These are phyloP conservation scores for Toxoplasma gondii DNA, from an alignment of 169 alveolate species.

Conservation along the genomic window DNA sequence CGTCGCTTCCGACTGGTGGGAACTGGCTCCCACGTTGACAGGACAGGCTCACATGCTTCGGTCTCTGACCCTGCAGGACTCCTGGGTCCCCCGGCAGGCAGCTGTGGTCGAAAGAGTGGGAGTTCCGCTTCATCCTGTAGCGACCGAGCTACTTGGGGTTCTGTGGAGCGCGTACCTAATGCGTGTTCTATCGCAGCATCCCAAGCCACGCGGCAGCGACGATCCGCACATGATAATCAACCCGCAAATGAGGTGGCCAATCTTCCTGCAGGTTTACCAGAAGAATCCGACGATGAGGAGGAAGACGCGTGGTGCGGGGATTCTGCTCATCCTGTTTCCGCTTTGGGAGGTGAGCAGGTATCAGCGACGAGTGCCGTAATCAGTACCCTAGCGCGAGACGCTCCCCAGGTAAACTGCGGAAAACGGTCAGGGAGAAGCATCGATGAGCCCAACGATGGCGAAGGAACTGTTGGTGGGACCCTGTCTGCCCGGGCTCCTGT, in stretches of 20 bases:
- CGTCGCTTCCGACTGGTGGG: slow-evolving; percentile 20
- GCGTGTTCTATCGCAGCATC: no score
- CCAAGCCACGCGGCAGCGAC: neutral
- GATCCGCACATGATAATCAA: neutral
- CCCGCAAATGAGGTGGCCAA: neutral
- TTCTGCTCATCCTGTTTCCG: no score
- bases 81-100: neutral
- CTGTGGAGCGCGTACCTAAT: neutral
- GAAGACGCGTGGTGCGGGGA: neutral
- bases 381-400: no score
- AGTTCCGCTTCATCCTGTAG: neutral
- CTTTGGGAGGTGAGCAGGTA: no score
- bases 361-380: no score
- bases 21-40: neutral
- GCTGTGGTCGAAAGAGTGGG: neutral
- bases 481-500: no score
- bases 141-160: neutral
- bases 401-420: no score
- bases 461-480: no score
- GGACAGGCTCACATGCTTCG: neutral
- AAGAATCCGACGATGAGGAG: neutral
- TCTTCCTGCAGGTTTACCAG: neutral
- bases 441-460: no score
- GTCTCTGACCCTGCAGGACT: neutral
- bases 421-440: no score